Evolutionary conservation across 176 grass and related monocot genomes (phyloP), one percentile per base, ranked within the genome.

Genomic region (Oryza officinalis): DNA sequence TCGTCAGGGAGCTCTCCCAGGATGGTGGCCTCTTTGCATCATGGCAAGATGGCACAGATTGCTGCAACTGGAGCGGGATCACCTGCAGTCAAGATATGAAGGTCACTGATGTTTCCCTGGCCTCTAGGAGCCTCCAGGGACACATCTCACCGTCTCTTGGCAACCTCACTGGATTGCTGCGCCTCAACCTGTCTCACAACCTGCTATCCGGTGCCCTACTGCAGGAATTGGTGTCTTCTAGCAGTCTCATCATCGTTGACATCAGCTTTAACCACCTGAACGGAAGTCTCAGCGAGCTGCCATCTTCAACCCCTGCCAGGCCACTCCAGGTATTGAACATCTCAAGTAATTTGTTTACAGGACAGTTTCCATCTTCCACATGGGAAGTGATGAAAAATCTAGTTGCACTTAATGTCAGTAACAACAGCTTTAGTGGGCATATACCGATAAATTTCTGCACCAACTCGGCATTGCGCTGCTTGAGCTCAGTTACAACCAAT

Each of bases 261-360:
- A 33, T 89, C 40, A 92, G 90, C 65, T 91, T 91, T n/a, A 91
- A 91, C 65, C 64, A 27, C 13, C 81, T 91, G 38, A 38, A 26
- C 0, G 86, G 74, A 31, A 8, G 23, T 1, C 27, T 91, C 33
- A 50, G 68, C 0, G 18, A 74, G 9, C 7, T 75, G 18, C 1
- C 35, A 3, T 32, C 65, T 5, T 33, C 67, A 13, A 14, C 46
- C 0, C 4, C 57, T 2, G 6, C 2, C 0, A 47, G 4, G 0
- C 74, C 80, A 43, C 50, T 92, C 1, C 26, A 80, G 78, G 83
- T 92, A 78, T 70, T 92, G 1, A 89, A 92, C 8, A 69, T 92
- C 12, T 92, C 90, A 7, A 92, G 86, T 64, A 92, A 92, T 52
- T 20, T 46, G 64, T 75, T 92, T 66, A 30, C 59, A 4, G 86